A percentile compares a stretch with the other conserved stretches of the same genome.
Evolutionary conservation across 2,329 filamentous ascomycete genomes (phyloP).

Genomic region (Tympanopsis confertula): DNA sequence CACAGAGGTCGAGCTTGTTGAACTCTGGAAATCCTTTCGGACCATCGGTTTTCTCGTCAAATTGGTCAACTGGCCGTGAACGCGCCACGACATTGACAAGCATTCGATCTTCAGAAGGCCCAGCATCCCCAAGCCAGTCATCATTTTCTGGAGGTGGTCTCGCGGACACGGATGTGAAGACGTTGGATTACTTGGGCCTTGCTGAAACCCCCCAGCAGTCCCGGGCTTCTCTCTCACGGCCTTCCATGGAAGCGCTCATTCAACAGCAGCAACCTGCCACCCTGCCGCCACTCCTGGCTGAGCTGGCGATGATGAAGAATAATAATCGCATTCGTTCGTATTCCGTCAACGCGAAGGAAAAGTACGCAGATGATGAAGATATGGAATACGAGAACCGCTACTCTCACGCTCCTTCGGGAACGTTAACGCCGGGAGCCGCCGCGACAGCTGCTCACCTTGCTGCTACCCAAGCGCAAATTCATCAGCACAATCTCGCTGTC

Average conservation of each 20-base stretch:
- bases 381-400: conserved; percentile 48
- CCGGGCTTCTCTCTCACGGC: conserved; percentile 59
- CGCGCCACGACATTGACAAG: conserved; percentile 74
- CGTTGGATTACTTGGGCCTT: conserved; percentile 87
- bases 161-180: conserved; percentile 82
- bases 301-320: conserved; percentile 36
- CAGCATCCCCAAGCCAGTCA: conserved; percentile 76
- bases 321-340: conserved; percentile 89
- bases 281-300: not conserved
- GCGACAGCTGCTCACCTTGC: conserved; percentile 43
- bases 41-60: conserved; percentile 73
- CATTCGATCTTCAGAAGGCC: conserved; percentile 78
- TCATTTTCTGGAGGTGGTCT: conserved; percentile 76
- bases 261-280: conserved; percentile 19
- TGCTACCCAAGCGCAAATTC: conserved; percentile 60
- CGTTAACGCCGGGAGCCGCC: conserved; percentile 37
- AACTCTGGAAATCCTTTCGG: conserved; percentile 63
- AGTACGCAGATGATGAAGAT: conserved; percentile 82
- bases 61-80: conserved; percentile 50
- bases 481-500: conserved; percentile 84
- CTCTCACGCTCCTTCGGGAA: conserved; percentile 2
- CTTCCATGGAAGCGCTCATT: conserved; percentile 65
- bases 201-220: conserved; percentile 78
- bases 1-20: conserved; percentile 65
- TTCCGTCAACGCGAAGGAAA: conserved; percentile 96